Conservation (phyloP, 306 rosid species). For the Myrica gale region DNA sequence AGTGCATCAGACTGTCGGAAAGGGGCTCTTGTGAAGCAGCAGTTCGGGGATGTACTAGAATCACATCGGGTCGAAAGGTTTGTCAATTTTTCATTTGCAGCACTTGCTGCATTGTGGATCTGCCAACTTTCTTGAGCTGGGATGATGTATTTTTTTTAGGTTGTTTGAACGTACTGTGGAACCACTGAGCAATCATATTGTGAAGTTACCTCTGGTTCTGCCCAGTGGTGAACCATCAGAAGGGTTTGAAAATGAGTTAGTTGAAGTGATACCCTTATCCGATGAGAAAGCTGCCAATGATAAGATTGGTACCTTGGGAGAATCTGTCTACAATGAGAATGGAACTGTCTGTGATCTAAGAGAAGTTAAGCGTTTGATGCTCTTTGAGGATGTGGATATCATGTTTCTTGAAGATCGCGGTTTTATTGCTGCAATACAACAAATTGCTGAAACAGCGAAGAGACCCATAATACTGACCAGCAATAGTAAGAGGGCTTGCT, state of each 20-base stretch:
- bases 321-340: slow-evolving; percentile 27
- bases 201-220: slow-evolving; percentile 34
- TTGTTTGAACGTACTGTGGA: slow-evolving; percentile 35
- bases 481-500: slow-evolving; percentile 67
- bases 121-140: slow-evolving; percentile 10
- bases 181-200: slow-evolving; percentile 35
- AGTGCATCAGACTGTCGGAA: slow-evolving; percentile 74
- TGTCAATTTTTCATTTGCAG: slow-evolving; percentile 20
- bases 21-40: slow-evolving; percentile 65
- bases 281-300: slow-evolving; percentile 46
- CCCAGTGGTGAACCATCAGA: slow-evolving; percentile 34
- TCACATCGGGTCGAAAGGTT: slow-evolving; percentile 62
- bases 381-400: slow-evolving; percentile 84
- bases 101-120: slow-evolving; percentile 16
- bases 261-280: slow-evolving; percentile 45
- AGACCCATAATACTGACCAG: slow-evolving; percentile 91
- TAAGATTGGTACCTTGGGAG: slow-evolving; percentile 30
- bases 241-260: slow-evolving; percentile 35
- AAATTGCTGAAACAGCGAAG: slow-evolving; percentile 69
- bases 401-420: slow-evolving; percentile 83
- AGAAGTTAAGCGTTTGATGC: slow-evolving; percentile 57
- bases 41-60: slow-evolving; percentile 66
- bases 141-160: slow-evolving; percentile 39
- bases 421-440: slow-evolving; percentile 70
- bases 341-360: slow-evolving; percentile 23